phyloP scores from a whole-genome alignment of 2,329 filamentous ascomycete genomes.

The Aspergillus luchuensis region DNA sequence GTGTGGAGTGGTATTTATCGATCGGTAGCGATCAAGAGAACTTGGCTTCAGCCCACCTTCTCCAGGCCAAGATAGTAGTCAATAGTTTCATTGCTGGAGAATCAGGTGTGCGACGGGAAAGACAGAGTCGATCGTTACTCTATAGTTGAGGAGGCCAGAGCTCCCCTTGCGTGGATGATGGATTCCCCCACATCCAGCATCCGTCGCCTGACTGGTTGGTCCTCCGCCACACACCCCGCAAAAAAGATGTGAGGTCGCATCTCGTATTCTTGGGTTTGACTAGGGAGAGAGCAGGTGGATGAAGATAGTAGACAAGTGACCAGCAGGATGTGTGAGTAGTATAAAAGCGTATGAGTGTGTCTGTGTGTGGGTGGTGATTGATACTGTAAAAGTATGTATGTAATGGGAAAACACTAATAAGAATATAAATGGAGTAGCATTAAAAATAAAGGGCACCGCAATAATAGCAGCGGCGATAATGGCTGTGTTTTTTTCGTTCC shows the following conservation, averaged over 20 bases:
- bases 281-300: background rate
- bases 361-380: too few species aligned
- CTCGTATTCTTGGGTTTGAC: background rate
- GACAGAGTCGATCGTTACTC: background rate
- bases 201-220: background rate
- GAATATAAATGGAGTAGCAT: too few species aligned
- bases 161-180: background rate
- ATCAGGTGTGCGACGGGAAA: background rate
- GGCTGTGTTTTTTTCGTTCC: background rate
- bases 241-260: background rate
- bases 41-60: background rate
- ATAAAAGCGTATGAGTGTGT: background rate
- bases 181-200: background rate
- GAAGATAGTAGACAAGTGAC: background rate
- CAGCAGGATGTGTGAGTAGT: background rate
- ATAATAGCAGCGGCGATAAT: background rate
- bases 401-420: too few species aligned
- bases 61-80: background rate
- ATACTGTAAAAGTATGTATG: too few species aligned
- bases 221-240: background rate
- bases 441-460: too few species aligned
- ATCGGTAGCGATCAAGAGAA: too few species aligned
- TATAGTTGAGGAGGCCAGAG: background rate
- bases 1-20: too few species aligned
- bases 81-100: background rate